A percentile compares a stretch with the other conserved stretches of the same genome.
phyloP scores from a whole-genome alignment of 805 yeast species.

The Metschnikowia anglica region DNA sequence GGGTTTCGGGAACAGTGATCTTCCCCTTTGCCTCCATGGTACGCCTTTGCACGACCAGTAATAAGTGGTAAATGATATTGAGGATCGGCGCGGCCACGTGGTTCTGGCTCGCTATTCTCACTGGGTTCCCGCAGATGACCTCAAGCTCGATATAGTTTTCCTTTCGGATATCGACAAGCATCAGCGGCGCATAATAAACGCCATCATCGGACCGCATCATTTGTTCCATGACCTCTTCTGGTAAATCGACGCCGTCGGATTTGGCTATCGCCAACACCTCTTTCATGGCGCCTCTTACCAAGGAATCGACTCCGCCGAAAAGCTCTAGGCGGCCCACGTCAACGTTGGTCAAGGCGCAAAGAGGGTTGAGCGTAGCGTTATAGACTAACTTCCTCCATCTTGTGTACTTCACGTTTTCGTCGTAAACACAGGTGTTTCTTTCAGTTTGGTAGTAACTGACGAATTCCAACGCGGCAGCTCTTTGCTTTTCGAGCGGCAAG shows the following conservation, averaged over 20 bases:
- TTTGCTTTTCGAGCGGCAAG: conserved; percentile 29
- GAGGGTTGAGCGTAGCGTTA: conserved; percentile 65
- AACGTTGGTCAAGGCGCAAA: conserved; percentile 55
- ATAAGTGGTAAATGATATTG: conserved; percentile 23
- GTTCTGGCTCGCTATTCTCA: conserved; percentile 38
- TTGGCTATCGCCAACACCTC: conserved; percentile 27
- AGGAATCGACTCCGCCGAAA: conserved; percentile 22
- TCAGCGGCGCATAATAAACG: conserved; percentile 41
- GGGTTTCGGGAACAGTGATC: conserved; percentile 20
- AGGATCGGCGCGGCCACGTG: conserved; percentile 32
- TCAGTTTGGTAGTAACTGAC: conserved; percentile 46
- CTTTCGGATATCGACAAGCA: conserved; percentile 40
- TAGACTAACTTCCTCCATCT: conserved; percentile 70
- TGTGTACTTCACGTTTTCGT: conserved; percentile 47
- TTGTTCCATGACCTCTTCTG: conserved; percentile 20
- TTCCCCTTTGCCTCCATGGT: conserved; percentile 25
- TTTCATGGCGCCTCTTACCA: conserved; percentile 22
- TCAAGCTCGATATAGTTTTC: conserved; percentile 41
- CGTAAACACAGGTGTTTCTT: conserved; percentile 40
- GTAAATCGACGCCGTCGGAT: conserved; percentile 26
- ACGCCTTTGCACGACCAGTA: conserved; percentile 23
- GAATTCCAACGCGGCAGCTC: conserved; percentile 42
- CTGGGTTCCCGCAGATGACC: conserved; percentile 40
- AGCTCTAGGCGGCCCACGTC: conserved; percentile 52
- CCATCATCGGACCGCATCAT: conserved; percentile 31